A percentile compares a stretch with the other conserved stretches of the same genome.
phyloP scores from a whole-genome alignment of 2,329 filamentous ascomycete species.

The Colletotrichum cereale region DNA sequence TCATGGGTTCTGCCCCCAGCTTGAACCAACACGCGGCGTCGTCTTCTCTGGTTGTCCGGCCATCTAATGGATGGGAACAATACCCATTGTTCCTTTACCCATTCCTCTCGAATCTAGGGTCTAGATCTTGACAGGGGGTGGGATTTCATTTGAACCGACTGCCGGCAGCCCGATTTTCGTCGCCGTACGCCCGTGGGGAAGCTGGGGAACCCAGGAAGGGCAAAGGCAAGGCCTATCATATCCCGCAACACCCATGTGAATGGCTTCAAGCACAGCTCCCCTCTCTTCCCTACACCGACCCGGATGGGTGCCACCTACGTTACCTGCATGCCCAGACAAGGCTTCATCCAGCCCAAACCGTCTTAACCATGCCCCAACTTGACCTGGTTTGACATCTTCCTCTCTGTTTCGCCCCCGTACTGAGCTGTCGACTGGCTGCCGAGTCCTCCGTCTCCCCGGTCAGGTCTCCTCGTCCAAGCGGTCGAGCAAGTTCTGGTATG shows the following conservation, averaged over 20 bases:
- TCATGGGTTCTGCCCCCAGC: constrained; percentile 6
- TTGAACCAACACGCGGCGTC: constrained; percentile 21
- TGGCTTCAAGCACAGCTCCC: constrained; percentile 10
- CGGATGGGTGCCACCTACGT: constrained; percentile 32
- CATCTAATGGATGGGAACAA: not conserved
- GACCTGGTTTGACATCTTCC: constrained; percentile 7
- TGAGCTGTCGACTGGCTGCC: constrained; percentile 24
- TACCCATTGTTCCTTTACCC: constrained; percentile 6
- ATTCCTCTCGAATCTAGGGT: constrained; percentile 5
- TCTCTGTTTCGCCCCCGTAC: constrained; percentile 25
- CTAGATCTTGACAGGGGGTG: constrained; percentile 9
- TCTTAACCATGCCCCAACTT: constrained; percentile 25
- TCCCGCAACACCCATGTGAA: constrained; percentile 11
- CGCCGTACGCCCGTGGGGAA: constrained; percentile 17
- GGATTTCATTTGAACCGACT: constrained; percentile 8
- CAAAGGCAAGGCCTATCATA: constrained; percentile 12
- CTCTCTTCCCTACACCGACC: constrained; percentile 18
- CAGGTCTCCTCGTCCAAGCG: constrained; percentile 36
- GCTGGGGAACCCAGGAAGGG: constrained; percentile 10
- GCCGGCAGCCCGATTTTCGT: constrained; percentile 3
- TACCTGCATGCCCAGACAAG: constrained; percentile 31
- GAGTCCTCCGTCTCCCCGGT: constrained; percentile 19
- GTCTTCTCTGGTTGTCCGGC: constrained; percentile 17
- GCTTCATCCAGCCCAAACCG: constrained; percentile 35
- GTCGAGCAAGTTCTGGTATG: constrained; percentile 25